Conservation (phyloP, 2,329 filamentous ascomycete species). For the Pestalotiopsis sp. region DNA sequence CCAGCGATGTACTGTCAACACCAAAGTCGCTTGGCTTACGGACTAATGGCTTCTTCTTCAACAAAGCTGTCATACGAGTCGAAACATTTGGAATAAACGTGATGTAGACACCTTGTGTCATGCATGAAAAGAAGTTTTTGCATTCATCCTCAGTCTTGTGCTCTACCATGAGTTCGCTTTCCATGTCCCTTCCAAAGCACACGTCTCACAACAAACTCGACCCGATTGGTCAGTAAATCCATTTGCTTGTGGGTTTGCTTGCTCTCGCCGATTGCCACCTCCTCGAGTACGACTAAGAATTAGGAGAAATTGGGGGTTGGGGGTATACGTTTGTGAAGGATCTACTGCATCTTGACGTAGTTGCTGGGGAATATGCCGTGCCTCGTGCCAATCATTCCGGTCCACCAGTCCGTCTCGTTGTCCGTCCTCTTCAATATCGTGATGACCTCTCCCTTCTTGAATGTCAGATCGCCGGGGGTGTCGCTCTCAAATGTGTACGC, state of each 20-base stretch:
- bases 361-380: conserved; percentile 94
- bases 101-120: too few relatives aligned
- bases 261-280: not conserved
- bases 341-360: conserved; percentile 66
- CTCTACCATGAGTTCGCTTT: not conserved
- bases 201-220: not conserved
- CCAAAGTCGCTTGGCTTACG: too few relatives aligned
- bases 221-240: not conserved
- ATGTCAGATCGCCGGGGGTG: conserved; percentile 87
- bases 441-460: conserved; percentile 97
- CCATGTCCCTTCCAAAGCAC: not conserved
- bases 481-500: conserved; percentile 94
- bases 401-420: conserved; percentile 97
- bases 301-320: not conserved
- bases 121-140: not conserved
- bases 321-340: not conserved
- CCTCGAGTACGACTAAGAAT: not conserved
- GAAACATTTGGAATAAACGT: too few relatives aligned
- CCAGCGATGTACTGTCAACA: too few relatives aligned
- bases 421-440: conserved; percentile 94
- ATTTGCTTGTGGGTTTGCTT: not conserved
- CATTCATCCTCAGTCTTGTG: not conserved
- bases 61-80: too few relatives aligned
- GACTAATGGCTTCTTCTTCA: too few relatives aligned
- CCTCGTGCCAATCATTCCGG: conserved; percentile 80